Evolutionary conservation across 2,329 filamentous ascomycete species (phyloP).

Genomic region (Fusarium ramigenum): DNA sequence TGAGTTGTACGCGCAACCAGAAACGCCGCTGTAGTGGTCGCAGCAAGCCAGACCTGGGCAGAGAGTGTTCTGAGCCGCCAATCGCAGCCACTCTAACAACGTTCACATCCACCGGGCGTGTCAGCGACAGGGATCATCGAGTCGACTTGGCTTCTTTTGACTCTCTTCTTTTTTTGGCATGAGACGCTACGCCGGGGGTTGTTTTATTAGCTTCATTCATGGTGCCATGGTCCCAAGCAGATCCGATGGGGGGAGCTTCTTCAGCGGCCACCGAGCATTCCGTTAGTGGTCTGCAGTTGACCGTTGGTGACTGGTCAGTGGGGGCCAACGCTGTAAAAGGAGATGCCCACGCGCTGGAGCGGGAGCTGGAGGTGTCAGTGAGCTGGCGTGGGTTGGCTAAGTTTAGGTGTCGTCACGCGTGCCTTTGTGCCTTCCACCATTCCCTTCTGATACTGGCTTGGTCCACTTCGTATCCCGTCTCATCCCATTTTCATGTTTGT

Average conservation of each 20-base stretch:
- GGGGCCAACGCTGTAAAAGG: slow-evolving; percentile 16
- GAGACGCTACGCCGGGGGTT: slow-evolving; percentile 26
- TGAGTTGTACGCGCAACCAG: slow-evolving; percentile 26
- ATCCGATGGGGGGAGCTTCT: not conserved
- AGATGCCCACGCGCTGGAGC: slow-evolving; percentile 3
- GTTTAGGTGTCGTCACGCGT: slow-evolving; percentile 19
- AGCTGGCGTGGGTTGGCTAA: not conserved
- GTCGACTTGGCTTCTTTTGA: slow-evolving; percentile 12
- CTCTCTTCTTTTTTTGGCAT: slow-evolving; percentile 29
- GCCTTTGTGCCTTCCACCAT: slow-evolving; percentile 10
- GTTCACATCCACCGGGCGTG: slow-evolving; percentile 26
- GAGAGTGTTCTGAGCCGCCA: slow-evolving; percentile 11
- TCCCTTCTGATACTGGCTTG: slow-evolving; percentile 26
- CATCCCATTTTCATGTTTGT: slow-evolving; percentile 31
- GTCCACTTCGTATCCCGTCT: slow-evolving; percentile 24
- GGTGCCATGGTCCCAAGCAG: not conserved
- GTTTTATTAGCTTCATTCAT: slow-evolving; percentile 23
- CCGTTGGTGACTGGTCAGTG: slow-evolving; percentile 30
- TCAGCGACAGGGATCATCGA: slow-evolving; percentile 27
- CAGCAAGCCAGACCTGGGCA: slow-evolving; percentile 28
- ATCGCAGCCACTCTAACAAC: slow-evolving; percentile 20
- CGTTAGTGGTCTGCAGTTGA: slow-evolving; percentile 1
- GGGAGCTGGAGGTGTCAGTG: not conserved
- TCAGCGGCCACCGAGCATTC: slow-evolving; percentile 19
- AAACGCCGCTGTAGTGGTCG: slow-evolving; percentile 31